phyloP scores from a whole-genome alignment of 305 asterid genomes.

The Ajuga reptans region DNA sequence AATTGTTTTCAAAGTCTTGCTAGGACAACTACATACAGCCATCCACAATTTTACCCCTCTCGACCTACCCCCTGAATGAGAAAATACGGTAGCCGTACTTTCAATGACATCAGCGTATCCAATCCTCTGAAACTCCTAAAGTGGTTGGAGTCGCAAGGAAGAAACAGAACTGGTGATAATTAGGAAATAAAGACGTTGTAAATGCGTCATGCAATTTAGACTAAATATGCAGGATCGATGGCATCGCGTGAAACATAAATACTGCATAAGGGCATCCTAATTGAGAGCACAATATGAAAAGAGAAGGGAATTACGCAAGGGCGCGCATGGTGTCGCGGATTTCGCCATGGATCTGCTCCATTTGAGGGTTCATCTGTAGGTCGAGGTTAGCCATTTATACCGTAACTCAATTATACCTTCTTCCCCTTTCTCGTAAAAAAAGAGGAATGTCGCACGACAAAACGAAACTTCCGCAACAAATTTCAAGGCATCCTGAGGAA shows the following conservation, averaged over 20 bases:
- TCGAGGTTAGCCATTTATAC: constrained; percentile 49
- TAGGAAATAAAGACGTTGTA: neutral
- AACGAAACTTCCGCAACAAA: constrained; percentile 1
- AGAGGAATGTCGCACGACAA: neutral
- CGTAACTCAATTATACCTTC: constrained; percentile 10
- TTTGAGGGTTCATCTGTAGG: constrained; percentile 84
- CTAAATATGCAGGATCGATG: neutral
- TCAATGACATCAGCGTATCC: neutral
- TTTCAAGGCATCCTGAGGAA: constrained; percentile 18
- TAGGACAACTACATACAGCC: neutral
- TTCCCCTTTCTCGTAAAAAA: constrained; percentile 2
- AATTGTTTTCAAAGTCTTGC: neutral
- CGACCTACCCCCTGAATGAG: neutral
- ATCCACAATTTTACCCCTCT: neutral
- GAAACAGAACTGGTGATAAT: neutral
- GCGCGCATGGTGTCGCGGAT: constrained; percentile 87
- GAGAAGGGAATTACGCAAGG: constrained; percentile 55
- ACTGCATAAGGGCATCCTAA: neutral
- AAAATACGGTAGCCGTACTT: neutral
- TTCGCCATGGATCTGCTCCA: constrained; percentile 99
- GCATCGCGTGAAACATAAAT: neutral
- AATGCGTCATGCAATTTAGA: constrained; percentile 9
- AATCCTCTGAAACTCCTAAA: neutral
- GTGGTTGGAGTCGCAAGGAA: neutral
- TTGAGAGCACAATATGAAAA: neutral